Evolutionary conservation across 2,329 filamentous ascomycete genomes (phyloP).

Genomic region (Aureobasidium vineae): DNA sequence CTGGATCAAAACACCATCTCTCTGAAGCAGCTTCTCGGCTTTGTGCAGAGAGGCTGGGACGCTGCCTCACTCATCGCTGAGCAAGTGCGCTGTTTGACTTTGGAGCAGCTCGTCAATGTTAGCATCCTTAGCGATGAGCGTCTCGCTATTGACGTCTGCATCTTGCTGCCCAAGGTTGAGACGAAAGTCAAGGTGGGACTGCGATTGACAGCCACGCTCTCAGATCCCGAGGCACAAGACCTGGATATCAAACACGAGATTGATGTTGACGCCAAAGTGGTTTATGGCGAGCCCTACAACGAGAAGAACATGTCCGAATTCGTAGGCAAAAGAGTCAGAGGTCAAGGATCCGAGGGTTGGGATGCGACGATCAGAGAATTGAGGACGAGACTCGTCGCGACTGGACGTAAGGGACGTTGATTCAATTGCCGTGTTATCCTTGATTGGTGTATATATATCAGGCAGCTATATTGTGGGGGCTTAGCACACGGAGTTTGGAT

Average conservation of each 20-base stretch:
- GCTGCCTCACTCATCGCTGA: slow-evolving; percentile 59
- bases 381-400: slow-evolving; percentile 45
- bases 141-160: slow-evolving; percentile 59
- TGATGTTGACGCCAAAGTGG: slow-evolving; percentile 54
- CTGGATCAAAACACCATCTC: slow-evolving; percentile 59
- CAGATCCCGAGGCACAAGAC: slow-evolving; percentile 52
- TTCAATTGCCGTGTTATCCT: not conserved
- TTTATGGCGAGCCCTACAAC: slow-evolving; percentile 78
- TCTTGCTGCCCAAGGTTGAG: slow-evolving; percentile 63
- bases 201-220: slow-evolving; percentile 51
- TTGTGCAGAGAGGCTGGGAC: slow-evolving; percentile 65
- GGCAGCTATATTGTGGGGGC: not conserved
- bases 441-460: not conserved
- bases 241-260: slow-evolving; percentile 51
- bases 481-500: slow-evolving; percentile 19
- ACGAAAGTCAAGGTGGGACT: slow-evolving; percentile 68
- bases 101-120: slow-evolving; percentile 65
- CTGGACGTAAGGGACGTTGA: slow-evolving; percentile 43
- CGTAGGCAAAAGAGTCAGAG: slow-evolving; percentile 53
- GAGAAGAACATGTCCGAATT: slow-evolving; percentile 73
- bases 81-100: slow-evolving; percentile 61
- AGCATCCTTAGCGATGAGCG: slow-evolving; percentile 63
- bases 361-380: slow-evolving; percentile 47
- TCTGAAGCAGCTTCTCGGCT: slow-evolving; percentile 57
- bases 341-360: slow-evolving; percentile 42